phyloP scores from a whole-genome alignment of 495 filamentous ascomycete genomes.

The Lepraria neglecta region DNA sequence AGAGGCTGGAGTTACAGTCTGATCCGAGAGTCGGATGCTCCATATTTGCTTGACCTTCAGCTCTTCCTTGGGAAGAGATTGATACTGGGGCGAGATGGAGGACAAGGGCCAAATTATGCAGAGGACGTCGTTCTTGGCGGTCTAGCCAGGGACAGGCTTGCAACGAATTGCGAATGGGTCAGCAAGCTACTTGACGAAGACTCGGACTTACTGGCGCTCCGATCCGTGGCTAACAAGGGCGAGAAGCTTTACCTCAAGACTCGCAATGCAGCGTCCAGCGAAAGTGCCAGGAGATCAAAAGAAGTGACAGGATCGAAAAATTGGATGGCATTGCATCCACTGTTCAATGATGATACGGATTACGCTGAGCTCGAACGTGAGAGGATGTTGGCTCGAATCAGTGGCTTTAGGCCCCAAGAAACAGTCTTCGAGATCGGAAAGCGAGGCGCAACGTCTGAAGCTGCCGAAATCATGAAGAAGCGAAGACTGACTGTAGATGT shows the following conservation, averaged over 20 bases:
- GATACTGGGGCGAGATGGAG: conserved; percentile 54
- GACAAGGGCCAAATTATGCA: conserved; percentile 58
- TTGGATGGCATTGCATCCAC: conserved; percentile 63
- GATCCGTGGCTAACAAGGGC: conserved; percentile 70
- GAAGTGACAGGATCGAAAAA: conserved; percentile 60
- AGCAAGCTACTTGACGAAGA: conserved; percentile 68
- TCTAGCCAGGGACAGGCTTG: conserved; percentile 61
- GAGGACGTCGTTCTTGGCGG: conserved; percentile 75
- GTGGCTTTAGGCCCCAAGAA: conserved; percentile 79
- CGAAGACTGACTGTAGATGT: conserved; percentile 49
- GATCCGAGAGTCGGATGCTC: conserved; percentile 73
- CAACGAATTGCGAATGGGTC: conserved; percentile 69
- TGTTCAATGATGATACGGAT: conserved; percentile 65
- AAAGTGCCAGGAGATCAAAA: conserved; percentile 80
- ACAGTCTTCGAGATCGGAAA: conserved; percentile 91
- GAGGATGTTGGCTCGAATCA: conserved; percentile 78
- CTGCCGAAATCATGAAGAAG: conserved; percentile 72
- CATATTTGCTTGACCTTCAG: conserved; percentile 91
- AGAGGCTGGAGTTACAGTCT: conserved; percentile 93
- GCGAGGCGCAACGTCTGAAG: conserved; percentile 50
- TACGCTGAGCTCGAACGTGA: conserved; percentile 63
- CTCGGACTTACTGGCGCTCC: conserved; percentile 63
- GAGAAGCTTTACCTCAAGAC: conserved; percentile 89
- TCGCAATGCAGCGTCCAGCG: conserved; percentile 75
- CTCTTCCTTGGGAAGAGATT: conserved; percentile 81